Conservation (phyloP, 176 grass and related monocot species). For the Oryza rufipogon region DNA sequence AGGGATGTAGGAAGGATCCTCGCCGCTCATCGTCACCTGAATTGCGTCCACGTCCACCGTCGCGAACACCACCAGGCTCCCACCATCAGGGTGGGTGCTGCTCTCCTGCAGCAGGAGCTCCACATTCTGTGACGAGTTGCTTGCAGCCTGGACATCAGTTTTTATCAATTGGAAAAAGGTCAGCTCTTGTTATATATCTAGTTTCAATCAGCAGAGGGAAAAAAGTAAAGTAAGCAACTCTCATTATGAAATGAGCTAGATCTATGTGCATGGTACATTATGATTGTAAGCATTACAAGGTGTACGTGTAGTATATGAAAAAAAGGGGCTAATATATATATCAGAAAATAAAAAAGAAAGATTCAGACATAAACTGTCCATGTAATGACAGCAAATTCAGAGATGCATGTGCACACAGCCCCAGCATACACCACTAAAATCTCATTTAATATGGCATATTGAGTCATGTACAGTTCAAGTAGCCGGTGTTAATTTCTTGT, state of each 20-base stretch:
- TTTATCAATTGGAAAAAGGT: slow-evolving; percentile 20
- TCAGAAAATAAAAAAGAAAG: neutral
- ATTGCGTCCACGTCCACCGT: slow-evolving; percentile 87
- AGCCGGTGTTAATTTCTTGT: slow-evolving; percentile 49
- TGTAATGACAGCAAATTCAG: neutral
- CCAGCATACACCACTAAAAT: slow-evolving; percentile 18
- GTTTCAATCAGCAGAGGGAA: neutral
- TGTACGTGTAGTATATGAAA: neutral
- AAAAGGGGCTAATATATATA: neutral
- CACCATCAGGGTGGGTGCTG: slow-evolving; percentile 79
- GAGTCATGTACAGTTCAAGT: slow-evolving; percentile 45
- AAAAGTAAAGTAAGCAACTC: neutral
- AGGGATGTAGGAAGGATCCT: slow-evolving; percentile 88
- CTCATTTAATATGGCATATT: slow-evolving; percentile 54
- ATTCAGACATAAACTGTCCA: neutral
- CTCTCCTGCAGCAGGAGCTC: slow-evolving; percentile 98
- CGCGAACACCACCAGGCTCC: slow-evolving; percentile 79
- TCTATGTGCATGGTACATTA: neutral
- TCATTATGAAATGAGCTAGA: neutral
- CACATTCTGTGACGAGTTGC: slow-evolving; percentile 95
- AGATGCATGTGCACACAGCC: slow-evolving; percentile 31
- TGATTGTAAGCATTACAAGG: neutral
- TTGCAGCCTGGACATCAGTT: slow-evolving; percentile 61
- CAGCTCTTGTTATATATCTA: neutral
- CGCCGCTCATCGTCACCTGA: slow-evolving; percentile 89